Evolutionary conservation across 2,329 filamentous ascomycete genomes (phyloP).

Genomic region (Fusarium sp.): DNA sequence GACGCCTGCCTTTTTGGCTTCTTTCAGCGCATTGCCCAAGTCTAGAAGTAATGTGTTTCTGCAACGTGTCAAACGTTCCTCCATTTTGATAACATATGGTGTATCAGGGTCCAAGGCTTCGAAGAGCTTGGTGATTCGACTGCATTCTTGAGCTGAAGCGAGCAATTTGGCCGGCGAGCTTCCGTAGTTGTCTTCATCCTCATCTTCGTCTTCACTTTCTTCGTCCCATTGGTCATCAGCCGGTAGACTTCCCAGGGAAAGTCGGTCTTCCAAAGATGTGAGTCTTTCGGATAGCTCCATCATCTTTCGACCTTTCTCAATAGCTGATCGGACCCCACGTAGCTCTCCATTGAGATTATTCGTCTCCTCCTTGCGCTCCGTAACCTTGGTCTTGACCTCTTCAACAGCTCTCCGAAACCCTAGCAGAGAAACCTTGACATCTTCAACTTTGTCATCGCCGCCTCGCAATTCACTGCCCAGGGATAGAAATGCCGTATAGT

Average conservation of each 20-base stretch:
- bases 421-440: conserved; percentile 85
- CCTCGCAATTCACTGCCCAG: conserved; percentile 84
- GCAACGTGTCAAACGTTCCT: conserved; percentile 64
- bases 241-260: conserved; percentile 64
- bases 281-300: conserved; percentile 75
- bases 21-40: conserved; percentile 61
- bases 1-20: conserved; percentile 56
- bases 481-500: conserved; percentile 91
- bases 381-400: conserved; percentile 74
- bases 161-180: conserved; percentile 61
- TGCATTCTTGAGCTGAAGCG: conserved; percentile 59
- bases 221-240: conserved; percentile 49
- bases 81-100: conserved; percentile 63
- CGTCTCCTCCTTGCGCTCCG: conserved; percentile 71
- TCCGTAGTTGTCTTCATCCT: conserved; percentile 53
- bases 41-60: conserved; percentile 68
- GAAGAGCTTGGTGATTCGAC: conserved; percentile 55
- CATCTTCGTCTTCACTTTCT: conserved; percentile 56
- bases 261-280: conserved; percentile 69
- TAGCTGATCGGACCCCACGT: conserved; percentile 68
- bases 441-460: conserved; percentile 91
- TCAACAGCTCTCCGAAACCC: conserved; percentile 87
- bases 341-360: conserved; percentile 73
- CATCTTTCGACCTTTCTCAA: conserved; percentile 71
- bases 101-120: conserved; percentile 59